Evolutionary conservation across 2,329 filamentous ascomycete genomes (phyloP), one percentile per base, ranked within the genome.

Genomic region (Pezicula radicicola): DNA sequence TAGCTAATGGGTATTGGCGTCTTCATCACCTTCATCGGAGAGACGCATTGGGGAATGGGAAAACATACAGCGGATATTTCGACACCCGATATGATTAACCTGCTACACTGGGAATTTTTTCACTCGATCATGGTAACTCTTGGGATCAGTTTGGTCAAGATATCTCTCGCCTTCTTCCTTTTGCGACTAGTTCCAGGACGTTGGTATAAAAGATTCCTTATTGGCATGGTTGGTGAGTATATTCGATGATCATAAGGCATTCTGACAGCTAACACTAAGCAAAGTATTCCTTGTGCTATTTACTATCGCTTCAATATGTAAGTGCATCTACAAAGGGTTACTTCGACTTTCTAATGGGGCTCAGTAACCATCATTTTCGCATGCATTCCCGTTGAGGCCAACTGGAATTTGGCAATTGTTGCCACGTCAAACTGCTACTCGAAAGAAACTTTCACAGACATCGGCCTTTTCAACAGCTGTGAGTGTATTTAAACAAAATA

Each of bases 381-480:
- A 49, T 80, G 77, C 53, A 49, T 69, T 18, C 75, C 76, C 0
- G 65, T 78, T 6, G 47, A 60, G 12, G 75, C 75, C 8, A 66
- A 67, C 0, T 80, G 77, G 77, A 66, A 76, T 51, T 56, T 61
- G 8, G 53, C 55, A 2, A 50, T 72, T 1, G 63, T 64, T n/a
- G 63, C 67, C 6, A 63, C 55, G 18, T 72, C 73, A 0, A 68
- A 66, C n/a, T 80, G 76, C 59, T 76, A 72, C 56, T 68, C 66
- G 10, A 60, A 63, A 30, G 53, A 49, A 2, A 70, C 68, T 1
- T 78, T 74, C 56, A 68, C 65, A n/a, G 65, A 67, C 27, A 66
- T 78, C 21, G 75, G 72, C 13, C 60, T 79, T n/a, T 70, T 73
- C 60, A 75, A 77, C 60, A 73, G 71, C 58, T 62, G 70, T 72